Conservation (phyloP, 2,329 filamentous ascomycete species). For the Pseudohalonectria lignicola region DNA sequence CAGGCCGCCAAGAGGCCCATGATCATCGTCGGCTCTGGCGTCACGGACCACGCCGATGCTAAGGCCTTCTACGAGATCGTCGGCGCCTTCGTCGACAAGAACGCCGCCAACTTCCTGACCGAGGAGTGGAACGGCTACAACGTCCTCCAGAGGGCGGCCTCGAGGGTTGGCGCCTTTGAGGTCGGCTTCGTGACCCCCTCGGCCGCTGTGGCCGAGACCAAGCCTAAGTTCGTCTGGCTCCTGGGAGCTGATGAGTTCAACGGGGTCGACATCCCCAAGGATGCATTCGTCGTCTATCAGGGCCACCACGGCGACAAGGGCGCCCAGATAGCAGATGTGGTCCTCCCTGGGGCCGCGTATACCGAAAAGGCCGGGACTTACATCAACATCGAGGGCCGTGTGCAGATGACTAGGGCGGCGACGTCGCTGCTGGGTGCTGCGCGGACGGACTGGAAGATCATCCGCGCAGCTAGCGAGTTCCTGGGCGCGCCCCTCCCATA, state of each 20-base stretch:
- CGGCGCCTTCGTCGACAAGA: conserved; percentile 85
- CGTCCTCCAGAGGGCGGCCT: conserved; percentile 86
- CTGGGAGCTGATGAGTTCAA: conserved; percentile 88
- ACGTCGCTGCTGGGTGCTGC: conserved; percentile 82
- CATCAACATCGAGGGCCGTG: conserved; percentile 94
- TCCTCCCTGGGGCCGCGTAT: conserved; percentile 90
- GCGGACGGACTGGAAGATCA: conserved; percentile 97
- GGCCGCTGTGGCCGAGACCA: conserved; percentile 67
- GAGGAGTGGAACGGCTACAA: conserved; percentile 97
- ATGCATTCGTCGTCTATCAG: conserved; percentile 95
- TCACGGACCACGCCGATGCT: conserved; percentile 81
- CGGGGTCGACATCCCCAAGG: conserved; percentile 80
- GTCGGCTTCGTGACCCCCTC: conserved; percentile 89
- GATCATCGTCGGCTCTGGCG: conserved; percentile 90
- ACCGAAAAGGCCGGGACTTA: conserved; percentile 96
- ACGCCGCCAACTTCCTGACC: conserved; percentile 77
- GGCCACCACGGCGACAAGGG: conserved; percentile 94
- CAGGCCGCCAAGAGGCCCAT: conserved; percentile 81
- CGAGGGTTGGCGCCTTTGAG: conserved; percentile 87
- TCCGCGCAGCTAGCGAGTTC: conserved; percentile 87
- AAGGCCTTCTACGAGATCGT: conserved; percentile 91
- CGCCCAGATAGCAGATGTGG: conserved; percentile 83
- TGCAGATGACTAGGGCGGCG: conserved; percentile 85
- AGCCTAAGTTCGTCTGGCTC: conserved; percentile 93
- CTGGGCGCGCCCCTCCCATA: conserved; percentile 80